Base-by-base conservation (phyloP, 768 basidiomycete species). In the Russula earlei region DNA sequence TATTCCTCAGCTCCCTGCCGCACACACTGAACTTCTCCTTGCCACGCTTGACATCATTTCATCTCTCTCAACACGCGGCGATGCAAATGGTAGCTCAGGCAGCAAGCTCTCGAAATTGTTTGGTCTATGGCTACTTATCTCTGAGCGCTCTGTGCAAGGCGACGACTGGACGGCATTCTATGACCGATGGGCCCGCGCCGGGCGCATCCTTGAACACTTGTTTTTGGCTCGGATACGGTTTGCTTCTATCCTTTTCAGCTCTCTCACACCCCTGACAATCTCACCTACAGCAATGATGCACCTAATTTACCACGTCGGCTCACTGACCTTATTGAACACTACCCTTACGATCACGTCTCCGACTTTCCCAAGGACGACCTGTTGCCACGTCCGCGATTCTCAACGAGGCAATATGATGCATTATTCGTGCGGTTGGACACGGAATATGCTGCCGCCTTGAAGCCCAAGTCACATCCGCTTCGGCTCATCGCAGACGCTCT, bases 191-290 rank as follows among this genome's bases (percentile, higher is more conserved):
- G 85, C 91, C 62, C 73, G 75, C 27, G 77, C 80, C 9, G 89
- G 85, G 29, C 74, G 86, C 20, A 77, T 85, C 40, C 64, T 90
- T 48, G 89, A 90, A 62, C 88, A 91, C 69, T 55, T 91, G 8
- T 87, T 90, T 69, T 72, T 91, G 53, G 76, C 83, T 17, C 75
- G 78, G 54, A 80, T 90, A 54, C 78, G 89, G 88, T 87, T 54
- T 52, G 74, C 61, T 17, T 47, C 8, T 9, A 7, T 34, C 12
- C 2, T 24, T 46, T 51, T 38, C 27, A 14, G 11, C 17, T 25
- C 31, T 31, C 5, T 36, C 42, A 22, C 22, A 37, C 15, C 17
- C 25, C 51, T 57, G 19, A 57, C 33, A 5, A 33, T 51, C n/a
- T n/a, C 7, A 17, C 24, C 12, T 20, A 17, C 58, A 87, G 85